These are phyloP conservation scores for Pseudognaphalium luteoalbum DNA, from an alignment of 129 eudicot genomes.

Conservation along the genomic window DNA sequence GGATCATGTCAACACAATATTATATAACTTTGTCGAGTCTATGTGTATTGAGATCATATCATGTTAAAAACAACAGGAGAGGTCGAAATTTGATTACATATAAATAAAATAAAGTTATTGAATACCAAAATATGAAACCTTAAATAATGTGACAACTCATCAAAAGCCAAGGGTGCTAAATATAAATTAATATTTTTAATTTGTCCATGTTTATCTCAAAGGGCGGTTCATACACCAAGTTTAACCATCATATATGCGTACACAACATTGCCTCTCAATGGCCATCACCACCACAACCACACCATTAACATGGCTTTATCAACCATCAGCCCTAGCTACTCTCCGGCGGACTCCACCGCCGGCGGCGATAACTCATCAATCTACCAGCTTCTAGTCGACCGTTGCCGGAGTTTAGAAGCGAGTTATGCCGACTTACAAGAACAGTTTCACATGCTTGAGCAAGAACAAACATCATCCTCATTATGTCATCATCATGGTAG, in stretches of 20 bases:
- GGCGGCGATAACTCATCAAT: constrained; percentile 32
- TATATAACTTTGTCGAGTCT: too few species aligned
- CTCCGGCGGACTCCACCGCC: constrained; percentile 24
- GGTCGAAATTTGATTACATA: too few species aligned
- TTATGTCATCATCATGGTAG: constrained; percentile 8
- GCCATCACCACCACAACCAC: neutral
- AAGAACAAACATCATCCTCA: constrained; percentile 23
- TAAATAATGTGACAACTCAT: neutral
- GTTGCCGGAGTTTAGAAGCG: constrained; percentile 64
- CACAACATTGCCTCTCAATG: constrained; percentile 23
- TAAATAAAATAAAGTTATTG: too few species aligned
- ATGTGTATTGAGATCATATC: too few species aligned
- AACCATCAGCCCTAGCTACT: constrained; percentile 21
- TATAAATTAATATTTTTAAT: neutral
- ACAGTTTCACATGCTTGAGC: constrained; percentile 44
- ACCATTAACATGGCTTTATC: constrained; percentile 28
- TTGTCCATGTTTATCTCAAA: constrained; percentile 21
- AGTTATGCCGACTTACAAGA: constrained; percentile 58
- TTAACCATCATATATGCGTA: constrained; percentile 22
- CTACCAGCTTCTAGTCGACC: constrained; percentile 43
- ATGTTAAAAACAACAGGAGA: too few species aligned
- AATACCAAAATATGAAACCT: neutral
- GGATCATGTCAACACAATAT: too few species aligned
- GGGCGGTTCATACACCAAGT: constrained; percentile 36
- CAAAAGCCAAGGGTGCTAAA: neutral